Conservation (phyloP, 2,329 filamentous ascomycete species). For the Paraphaeosphaeria minitans region DNA sequence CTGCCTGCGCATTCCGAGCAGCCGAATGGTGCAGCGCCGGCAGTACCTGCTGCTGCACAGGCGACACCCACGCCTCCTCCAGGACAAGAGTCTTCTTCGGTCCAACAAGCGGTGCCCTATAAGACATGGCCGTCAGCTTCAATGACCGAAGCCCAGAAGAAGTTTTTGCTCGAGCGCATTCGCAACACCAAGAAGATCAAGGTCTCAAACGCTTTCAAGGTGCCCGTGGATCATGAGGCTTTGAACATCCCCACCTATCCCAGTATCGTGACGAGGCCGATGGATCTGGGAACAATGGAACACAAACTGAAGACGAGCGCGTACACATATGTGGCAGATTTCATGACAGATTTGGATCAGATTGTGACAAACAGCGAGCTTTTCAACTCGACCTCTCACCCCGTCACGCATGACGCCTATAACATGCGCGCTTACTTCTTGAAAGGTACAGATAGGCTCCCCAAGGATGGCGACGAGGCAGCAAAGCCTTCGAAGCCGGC, state of each 20-base stretch:
- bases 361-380: constrained; percentile 78
- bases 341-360: constrained; percentile 75
- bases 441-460: constrained; percentile 64
- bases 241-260: constrained; percentile 78
- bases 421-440: constrained; percentile 65
- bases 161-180: constrained; percentile 68
- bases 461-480: constrained; percentile 59
- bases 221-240: constrained; percentile 77
- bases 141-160: constrained; percentile 62
- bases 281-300: constrained; percentile 86
- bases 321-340: constrained; percentile 73
- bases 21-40: constrained; percentile 29
- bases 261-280: constrained; percentile 73
- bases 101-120: constrained; percentile 41
- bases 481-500: constrained; percentile 43
- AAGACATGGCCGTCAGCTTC: constrained; percentile 40
- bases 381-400: constrained; percentile 83
- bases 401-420: constrained; percentile 71
- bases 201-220: constrained; percentile 74
- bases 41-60: constrained; percentile 10
- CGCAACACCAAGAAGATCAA: constrained; percentile 86
- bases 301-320: constrained; percentile 72
- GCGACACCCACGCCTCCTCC: constrained; percentile 32
- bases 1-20: constrained; percentile 42
- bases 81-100: constrained; percentile 36